phyloP scores from a whole-genome alignment of 108 stramenopile species.

The Cyclostephanos tholiformis region DNA sequence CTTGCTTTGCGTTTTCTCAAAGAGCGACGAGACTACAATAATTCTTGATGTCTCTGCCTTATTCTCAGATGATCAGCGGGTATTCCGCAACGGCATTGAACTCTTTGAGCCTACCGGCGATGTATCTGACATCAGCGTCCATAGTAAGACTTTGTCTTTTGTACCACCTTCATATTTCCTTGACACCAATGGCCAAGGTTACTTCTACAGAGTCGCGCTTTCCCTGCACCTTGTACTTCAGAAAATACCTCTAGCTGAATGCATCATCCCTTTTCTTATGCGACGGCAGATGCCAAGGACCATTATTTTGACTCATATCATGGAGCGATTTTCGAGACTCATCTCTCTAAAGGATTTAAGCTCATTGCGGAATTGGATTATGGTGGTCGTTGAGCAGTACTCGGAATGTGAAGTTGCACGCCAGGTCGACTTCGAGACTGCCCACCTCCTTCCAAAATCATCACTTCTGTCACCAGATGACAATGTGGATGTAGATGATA shows the following conservation, averaged over 20 bases:
- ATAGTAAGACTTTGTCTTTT: conserved; percentile 31
- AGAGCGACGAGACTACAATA: conserved; percentile 16
- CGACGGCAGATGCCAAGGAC: conserved; percentile 24
- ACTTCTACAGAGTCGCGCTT: conserved; percentile 29
- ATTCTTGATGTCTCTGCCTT: conserved; percentile 34
- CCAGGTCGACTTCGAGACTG: conserved; percentile 28
- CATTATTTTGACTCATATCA: conserved; percentile 10
- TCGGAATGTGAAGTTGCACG: conserved; percentile 22
- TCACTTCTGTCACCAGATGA: conserved; percentile 7
- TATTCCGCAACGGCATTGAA: conserved; percentile 19
- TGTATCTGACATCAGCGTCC: conserved; percentile 14
- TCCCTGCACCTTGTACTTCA: conserved; percentile 16
- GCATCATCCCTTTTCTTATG: conserved; percentile 35
- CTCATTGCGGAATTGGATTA: conserved; percentile 20
- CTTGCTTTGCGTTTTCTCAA: conserved; percentile 29
- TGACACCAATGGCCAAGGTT: conserved; percentile 32
- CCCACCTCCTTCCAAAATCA: conserved; percentile 16
- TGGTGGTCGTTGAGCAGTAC: conserved; percentile 29
- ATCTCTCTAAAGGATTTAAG: conserved; percentile 18
- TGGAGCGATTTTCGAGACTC: conserved; percentile 24
- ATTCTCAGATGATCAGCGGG: conserved; percentile 40
- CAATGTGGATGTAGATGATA: conserved; percentile 5
- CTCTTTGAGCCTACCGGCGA: background rate
- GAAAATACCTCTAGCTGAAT: conserved; percentile 18
- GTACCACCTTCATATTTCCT: conserved; percentile 37